A percentile compares a stretch with the other conserved stretches of the same genome.
These are phyloP conservation scores for Coemansia sp. DNA, from an alignment of 192 early-diverging fungal species.

Conservation along the genomic window DNA sequence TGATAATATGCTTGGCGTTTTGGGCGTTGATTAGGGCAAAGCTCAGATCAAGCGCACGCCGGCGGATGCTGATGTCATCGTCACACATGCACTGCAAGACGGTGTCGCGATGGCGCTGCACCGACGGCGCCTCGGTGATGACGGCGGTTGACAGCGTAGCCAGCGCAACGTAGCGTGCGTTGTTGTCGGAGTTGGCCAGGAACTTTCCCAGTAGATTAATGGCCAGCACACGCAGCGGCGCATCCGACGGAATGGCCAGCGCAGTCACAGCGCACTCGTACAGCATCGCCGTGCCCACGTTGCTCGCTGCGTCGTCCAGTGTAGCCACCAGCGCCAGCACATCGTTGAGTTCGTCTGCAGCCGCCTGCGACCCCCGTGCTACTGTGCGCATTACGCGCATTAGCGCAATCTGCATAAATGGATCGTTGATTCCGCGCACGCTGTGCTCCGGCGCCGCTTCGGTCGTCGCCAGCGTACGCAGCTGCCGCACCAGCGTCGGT, in stretches of 20 bases:
- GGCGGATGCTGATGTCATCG: conserved; percentile 93
- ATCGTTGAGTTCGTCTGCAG: conserved; percentile 93
- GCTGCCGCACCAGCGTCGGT: conserved; percentile 79
- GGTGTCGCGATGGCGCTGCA: conserved; percentile 96
- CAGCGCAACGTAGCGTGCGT: conserved; percentile 97
- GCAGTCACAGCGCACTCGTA: conserved; percentile 98
- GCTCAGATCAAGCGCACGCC: conserved; percentile 91
- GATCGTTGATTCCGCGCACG: conserved; percentile 95
- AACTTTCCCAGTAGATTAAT: conserved; percentile 98
- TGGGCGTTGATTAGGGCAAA: conserved; percentile 94
- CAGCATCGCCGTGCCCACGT: conserved; percentile 95
- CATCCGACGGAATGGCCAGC: conserved; percentile 91
- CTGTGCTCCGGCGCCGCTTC: conserved; percentile 93
- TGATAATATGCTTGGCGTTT: conserved; percentile 90
- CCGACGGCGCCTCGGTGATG: conserved; percentile 85
- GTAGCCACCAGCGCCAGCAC: conserved; percentile 96
- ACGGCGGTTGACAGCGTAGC: conserved; percentile 92
- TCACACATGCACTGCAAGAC: conserved; percentile 95
- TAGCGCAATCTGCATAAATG: conserved; percentile 95
- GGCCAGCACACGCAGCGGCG: conserved; percentile 86
- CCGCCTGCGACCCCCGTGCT: conserved; percentile 75
- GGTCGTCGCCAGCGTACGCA: conserved; percentile 83
- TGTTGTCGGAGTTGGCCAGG: conserved; percentile 93
- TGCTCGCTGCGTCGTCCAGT: conserved; percentile 90
- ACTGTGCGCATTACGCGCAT: conserved; percentile 86